Percentiles rank a stretch among this genome's conserved stretches.
These are phyloP conservation scores for Russula sp. DNA, from an alignment of 768 basidiomycete genomes.

Conservation along the genomic window DNA sequence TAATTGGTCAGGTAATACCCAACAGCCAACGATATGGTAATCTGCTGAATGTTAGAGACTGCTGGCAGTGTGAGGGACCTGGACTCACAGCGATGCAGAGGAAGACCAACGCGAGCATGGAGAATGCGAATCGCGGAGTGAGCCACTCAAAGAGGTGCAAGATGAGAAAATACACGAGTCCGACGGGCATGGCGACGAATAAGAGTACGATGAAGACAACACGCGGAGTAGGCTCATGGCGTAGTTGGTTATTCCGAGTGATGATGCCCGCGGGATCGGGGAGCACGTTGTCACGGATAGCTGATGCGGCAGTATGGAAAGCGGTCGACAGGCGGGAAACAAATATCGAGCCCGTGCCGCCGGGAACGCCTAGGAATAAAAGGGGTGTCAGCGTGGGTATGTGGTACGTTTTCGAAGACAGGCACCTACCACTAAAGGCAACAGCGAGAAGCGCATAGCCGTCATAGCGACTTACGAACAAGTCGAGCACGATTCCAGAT, in stretches of 20 bases:
- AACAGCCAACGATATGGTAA: constrained; percentile 58
- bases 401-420: neutral
- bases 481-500: constrained; percentile 87
- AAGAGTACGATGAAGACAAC: constrained; percentile 66
- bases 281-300: constrained; percentile 23
- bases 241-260: constrained; percentile 18
- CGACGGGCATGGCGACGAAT: constrained; percentile 72
- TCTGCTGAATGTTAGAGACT: constrained; percentile 38
- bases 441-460: constrained; percentile 86
- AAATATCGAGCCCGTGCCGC: constrained; percentile 85
- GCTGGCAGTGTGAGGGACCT: neutral
- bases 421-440: constrained; percentile 70
- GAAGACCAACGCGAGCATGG: constrained; percentile 57
- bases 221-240: constrained; percentile 32
- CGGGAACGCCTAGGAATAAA: constrained; percentile 61
- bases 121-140: constrained; percentile 59
- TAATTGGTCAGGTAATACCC: constrained; percentile 64
- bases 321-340: constrained; percentile 88
- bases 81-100: constrained; percentile 72
- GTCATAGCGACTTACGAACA: constrained; percentile 79
- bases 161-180: constrained; percentile 64
- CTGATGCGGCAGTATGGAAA: constrained; percentile 57
- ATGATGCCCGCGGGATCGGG: constrained; percentile 8
- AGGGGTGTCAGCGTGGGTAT: neutral
- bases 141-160: constrained; percentile 74